A percentile compares a stretch with the other conserved stretches of the same genome.
Evolutionary conservation across 805 yeast species (phyloP).

Genomic region (Saturnispora halmiae): DNA sequence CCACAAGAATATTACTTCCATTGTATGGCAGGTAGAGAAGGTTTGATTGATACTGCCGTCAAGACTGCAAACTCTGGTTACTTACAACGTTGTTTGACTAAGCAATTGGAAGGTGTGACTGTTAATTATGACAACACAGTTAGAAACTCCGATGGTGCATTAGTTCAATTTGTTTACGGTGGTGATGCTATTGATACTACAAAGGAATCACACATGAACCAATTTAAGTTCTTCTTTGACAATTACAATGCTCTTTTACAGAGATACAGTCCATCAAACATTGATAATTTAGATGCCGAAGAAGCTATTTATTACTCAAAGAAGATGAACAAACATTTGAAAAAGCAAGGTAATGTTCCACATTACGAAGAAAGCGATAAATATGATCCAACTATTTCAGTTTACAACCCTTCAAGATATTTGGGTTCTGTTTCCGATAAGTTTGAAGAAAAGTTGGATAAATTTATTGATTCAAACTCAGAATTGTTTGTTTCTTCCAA

Average conservation of each 20-base stretch:
- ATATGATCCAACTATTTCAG: conserved; percentile 83
- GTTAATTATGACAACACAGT: conserved; percentile 90
- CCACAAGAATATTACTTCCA: conserved; percentile 99
- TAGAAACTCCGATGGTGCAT: conserved; percentile 89
- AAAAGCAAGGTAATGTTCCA: conserved; percentile 53
- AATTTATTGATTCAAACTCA: conserved; percentile 49
- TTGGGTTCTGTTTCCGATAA: conserved; percentile 89
- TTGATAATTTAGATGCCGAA: conserved; percentile 74
- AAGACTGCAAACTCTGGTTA: conserved; percentile 98
- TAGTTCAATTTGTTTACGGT: conserved; percentile 93
- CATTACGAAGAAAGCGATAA: conserved; percentile 54
- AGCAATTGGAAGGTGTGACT: conserved; percentile 95
- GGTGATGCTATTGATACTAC: conserved; percentile 95
- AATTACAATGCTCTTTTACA: conserved; percentile 79
- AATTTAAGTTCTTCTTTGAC: conserved; percentile 86
- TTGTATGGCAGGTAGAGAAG: conserved; percentile 99
- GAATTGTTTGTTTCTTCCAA: conserved; percentile 47
- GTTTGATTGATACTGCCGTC: conserved; percentile 98
- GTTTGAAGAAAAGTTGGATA: conserved; percentile 74
- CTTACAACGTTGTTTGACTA: conserved; percentile 95
- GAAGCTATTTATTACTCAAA: conserved; percentile 73
- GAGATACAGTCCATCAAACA: conserved; percentile 77
- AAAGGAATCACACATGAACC: conserved; percentile 87
- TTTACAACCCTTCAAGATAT: conserved; percentile 80
- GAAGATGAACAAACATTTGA: conserved; percentile 65